phyloP scores from a whole-genome alignment of 768 basidiomycete genomes.

The Leccinum uliginosum region DNA sequence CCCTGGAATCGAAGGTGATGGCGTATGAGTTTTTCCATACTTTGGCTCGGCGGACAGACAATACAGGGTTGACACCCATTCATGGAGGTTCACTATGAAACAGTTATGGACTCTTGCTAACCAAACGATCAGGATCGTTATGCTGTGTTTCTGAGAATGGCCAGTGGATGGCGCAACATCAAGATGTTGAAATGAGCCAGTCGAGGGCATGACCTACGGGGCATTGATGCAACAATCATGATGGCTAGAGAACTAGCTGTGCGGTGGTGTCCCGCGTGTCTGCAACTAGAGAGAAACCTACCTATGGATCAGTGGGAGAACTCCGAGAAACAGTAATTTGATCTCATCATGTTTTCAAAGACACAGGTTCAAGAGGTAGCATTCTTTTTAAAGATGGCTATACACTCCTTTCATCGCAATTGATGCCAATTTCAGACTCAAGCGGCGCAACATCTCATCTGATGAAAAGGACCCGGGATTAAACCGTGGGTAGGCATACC shows the following conservation, averaged over 20 bases:
- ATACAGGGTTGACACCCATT: neutral
- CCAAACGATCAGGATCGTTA: constrained; percentile 9
- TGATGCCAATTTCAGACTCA: neutral
- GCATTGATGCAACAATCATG: neutral
- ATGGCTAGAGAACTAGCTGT: neutral
- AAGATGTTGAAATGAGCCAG: constrained; percentile 10
- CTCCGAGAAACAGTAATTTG: neutral
- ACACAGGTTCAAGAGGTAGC: too few species aligned
- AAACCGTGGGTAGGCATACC: neutral
- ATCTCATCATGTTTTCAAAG: neutral
- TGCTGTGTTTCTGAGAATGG: constrained; percentile 10
- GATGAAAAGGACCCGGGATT: neutral
- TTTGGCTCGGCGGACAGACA: neutral
- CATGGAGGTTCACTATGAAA: neutral
- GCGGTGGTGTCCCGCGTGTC: neutral
- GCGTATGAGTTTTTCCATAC: neutral
- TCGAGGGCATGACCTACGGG: neutral
- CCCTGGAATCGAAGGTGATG: neutral
- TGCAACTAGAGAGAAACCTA: neutral
- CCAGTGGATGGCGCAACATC: constrained; percentile 20
- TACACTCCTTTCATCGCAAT: neutral
- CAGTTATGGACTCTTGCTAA: neutral
- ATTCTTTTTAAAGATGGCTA: neutral
- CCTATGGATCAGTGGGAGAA: neutral
- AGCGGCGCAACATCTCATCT: neutral